Evolutionary conservation across 345 rosid genomes (phyloP).

Genomic region (Populus euphratica): DNA sequence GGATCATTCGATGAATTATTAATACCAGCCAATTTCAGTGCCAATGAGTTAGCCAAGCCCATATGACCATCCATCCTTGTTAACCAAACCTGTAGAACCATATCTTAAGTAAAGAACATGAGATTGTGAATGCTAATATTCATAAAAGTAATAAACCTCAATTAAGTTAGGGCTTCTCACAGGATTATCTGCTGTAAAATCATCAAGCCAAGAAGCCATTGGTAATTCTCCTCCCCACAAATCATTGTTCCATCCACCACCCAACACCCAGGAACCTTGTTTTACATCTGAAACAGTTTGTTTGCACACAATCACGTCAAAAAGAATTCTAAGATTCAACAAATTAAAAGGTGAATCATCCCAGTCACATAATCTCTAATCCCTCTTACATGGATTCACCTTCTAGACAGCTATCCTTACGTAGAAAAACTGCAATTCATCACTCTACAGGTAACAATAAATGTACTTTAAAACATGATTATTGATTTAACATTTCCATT

Average conservation of each 20-base stretch:
- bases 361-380: not conserved
- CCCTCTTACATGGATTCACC: not conserved
- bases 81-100: slow-evolving; percentile 64
- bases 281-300: slow-evolving; percentile 38
- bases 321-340: not conserved
- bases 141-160: not conserved
- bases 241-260: slow-evolving; percentile 98
- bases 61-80: slow-evolving; percentile 89
- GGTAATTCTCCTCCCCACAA: slow-evolving; percentile 95
- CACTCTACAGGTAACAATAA: not conserved
- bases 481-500: not conserved
- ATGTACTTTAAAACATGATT: not conserved
- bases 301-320: not conserved
- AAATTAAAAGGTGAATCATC: not conserved
- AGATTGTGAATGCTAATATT: not conserved
- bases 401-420: not conserved
- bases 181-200: slow-evolving; percentile 66
- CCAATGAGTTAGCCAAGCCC: slow-evolving; percentile 84
- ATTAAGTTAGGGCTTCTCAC: slow-evolving; percentile 36
- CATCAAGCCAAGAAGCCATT: slow-evolving; percentile 75
- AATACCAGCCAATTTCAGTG: slow-evolving; percentile 65
- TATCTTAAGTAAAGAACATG: not conserved
- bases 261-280: slow-evolving; percentile 76
- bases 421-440: not conserved
- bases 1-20: slow-evolving; percentile 57